Evolutionary conservation across 352 stramenopile genomes (phyloP), one percentile per base, ranked within the genome.

Genomic region (Globisporangium spinosum): DNA sequence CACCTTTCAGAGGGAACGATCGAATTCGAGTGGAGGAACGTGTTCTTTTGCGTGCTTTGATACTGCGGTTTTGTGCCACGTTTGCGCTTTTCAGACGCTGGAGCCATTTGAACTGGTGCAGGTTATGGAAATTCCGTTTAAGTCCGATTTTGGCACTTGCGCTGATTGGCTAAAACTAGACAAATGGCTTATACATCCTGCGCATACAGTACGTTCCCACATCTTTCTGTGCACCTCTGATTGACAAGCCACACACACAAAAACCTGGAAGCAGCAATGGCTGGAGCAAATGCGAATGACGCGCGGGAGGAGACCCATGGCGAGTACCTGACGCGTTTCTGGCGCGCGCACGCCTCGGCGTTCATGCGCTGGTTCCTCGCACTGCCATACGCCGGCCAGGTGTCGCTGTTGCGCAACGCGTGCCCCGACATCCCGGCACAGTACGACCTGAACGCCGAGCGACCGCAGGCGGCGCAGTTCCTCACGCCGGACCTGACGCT

Each of bases 331-430:
- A 76, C 75, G 62, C 83, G 83, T 49, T 95, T 95, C 75, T 95
- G 87, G 87, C 67, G 75, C 13, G 72, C 77, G 6, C 79, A 93
- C 79, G 85, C 82, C 34, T 89, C 85, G 1, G 66, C 73, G 32
- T 95, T 95, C 70, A 95, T 95, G 87, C 82, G 83, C 53, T 95
- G 87, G 87, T 93, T 95, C 75, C 68, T 95, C 29, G 70, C 82
- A 15, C 72, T 95, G 17, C 87, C 87, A 0, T 93, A 92, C 58
- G 76, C 83, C 1, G 87, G 87, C 0, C 87, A 95, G 65, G 79
- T 93, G 23, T 83, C 84, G 12, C 75, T 95, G 7, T 34, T 93
- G 56, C 85, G 83, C 68, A 95, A 93, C 61, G 87, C 87, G n/a
- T 85, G 80, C 40, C 87, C 87, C 9, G 87, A 95, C 70, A 82